Evolutionary conservation across 1,284 basidiomycete genomes (phyloP).

Genomic region (Trametes sp.): DNA sequence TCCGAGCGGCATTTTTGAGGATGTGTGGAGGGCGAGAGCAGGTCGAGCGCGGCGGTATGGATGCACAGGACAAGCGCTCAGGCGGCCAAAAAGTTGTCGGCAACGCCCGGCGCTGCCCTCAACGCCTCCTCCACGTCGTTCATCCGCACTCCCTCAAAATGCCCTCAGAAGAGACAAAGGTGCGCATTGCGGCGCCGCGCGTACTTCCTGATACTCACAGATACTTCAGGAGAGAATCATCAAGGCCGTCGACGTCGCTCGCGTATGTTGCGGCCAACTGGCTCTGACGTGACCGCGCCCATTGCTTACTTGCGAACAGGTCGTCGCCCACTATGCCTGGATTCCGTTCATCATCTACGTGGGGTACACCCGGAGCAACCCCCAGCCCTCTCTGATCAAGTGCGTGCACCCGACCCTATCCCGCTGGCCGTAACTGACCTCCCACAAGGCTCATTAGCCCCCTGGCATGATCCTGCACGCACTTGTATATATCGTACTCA

Average conservation of each 20-base stretch:
- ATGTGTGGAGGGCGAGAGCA: slow-evolving; percentile 18
- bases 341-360: slow-evolving; percentile 94
- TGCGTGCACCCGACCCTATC: slow-evolving; percentile 49
- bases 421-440: slow-evolving; percentile 21
- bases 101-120: slow-evolving; percentile 39
- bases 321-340: slow-evolving; percentile 90
- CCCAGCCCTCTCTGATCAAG: slow-evolving; percentile 95
- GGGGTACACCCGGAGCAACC: slow-evolving; percentile 88
- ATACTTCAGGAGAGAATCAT: slow-evolving; percentile 74
- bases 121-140: slow-evolving; percentile 38
- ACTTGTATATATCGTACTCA: slow-evolving; percentile 36
- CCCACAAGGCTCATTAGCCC: slow-evolving; percentile 85
- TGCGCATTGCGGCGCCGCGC: slow-evolving; percentile 40
- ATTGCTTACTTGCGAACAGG: slow-evolving; percentile 53
- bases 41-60: slow-evolving; percentile 28
- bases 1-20: slow-evolving; percentile 68
- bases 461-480: slow-evolving; percentile 66
- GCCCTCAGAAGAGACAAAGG: slow-evolving; percentile 89
- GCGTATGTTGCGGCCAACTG: slow-evolving; percentile 58
- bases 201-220: neutral
- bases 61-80: slow-evolving; percentile 31
- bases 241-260: slow-evolving; percentile 79
- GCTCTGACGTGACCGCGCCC: slow-evolving; percentile 11
- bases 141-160: slow-evolving; percentile 52
- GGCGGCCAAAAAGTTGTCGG: slow-evolving; percentile 45